Evolutionary conservation across 1,284 basidiomycete species (phyloP).

Genomic region (Stereum hirsutum): DNA sequence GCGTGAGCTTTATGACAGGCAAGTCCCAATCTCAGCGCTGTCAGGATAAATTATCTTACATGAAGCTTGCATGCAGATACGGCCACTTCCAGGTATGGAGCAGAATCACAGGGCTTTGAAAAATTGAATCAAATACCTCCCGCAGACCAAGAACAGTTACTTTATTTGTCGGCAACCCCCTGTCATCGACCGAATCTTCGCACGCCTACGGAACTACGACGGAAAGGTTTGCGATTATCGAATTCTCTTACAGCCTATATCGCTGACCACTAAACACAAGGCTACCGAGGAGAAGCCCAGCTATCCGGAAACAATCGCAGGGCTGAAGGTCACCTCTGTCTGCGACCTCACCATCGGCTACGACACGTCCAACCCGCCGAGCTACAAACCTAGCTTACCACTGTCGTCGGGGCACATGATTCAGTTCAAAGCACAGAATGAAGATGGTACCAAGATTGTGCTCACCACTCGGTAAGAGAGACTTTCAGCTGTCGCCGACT

Average conservation of each 20-base stretch:
- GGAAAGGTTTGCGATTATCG: conserved; percentile 22
- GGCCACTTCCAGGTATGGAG: conserved; percentile 45
- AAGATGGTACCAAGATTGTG: conserved; percentile 40
- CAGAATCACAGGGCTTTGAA: conserved; percentile 1
- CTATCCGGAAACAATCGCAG: conserved; percentile 58
- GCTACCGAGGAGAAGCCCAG: conserved; percentile 17
- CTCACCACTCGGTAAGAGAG: conserved; percentile 51
- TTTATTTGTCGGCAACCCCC: conserved; percentile 62
- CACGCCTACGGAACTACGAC: conserved; percentile 48
- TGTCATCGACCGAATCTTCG: conserved; percentile 61
- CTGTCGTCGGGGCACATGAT: conserved; percentile 81
- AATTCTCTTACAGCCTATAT: neutral
- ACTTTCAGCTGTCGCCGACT: neutral
- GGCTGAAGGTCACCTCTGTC: conserved; percentile 48
- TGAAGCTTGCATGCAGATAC: conserved; percentile 21
- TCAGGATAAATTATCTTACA: conserved; percentile 3
- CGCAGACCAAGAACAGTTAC: conserved; percentile 74
- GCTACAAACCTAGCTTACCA: conserved; percentile 54
- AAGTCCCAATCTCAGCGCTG: no score
- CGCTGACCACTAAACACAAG: conserved; percentile 7
- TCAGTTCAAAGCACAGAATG: conserved; percentile 52
- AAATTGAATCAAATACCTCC: neutral
- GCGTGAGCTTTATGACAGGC: conserved; percentile 58
- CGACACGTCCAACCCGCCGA: conserved; percentile 62
- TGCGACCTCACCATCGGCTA: conserved; percentile 71